phyloP scores from a whole-genome alignment of 2,329 filamentous ascomycete genomes.

The Hysterium pulicare region DNA sequence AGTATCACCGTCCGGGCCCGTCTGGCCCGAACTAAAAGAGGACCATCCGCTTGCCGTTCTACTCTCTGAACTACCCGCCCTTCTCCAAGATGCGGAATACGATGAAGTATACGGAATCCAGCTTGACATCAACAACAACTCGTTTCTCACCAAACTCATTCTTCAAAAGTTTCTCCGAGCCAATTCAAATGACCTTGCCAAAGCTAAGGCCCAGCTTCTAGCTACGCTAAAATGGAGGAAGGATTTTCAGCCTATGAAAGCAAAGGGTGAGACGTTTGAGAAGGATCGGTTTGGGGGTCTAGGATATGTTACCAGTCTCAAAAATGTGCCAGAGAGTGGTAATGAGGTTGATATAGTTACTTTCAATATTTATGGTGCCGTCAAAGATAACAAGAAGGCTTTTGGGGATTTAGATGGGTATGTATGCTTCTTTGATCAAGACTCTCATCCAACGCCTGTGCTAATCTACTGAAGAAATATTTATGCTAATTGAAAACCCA shows the following conservation, averaged over 20 bases:
- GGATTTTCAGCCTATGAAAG: slow-evolving; percentile 65
- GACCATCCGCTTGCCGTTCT: slow-evolving; percentile 53
- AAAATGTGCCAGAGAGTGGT: slow-evolving; percentile 50
- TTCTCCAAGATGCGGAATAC: slow-evolving; percentile 59
- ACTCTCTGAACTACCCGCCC: slow-evolving; percentile 55
- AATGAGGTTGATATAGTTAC: slow-evolving; percentile 67
- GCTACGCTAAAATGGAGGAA: slow-evolving; percentile 82
- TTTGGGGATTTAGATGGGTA: slow-evolving; percentile 82
- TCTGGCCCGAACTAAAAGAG: slow-evolving; percentile 35
- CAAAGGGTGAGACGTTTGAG: slow-evolving; percentile 61
- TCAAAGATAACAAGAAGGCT: slow-evolving; percentile 74
- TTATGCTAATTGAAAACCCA: slow-evolving; percentile 44
- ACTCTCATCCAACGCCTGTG: neutral
- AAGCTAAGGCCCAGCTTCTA: slow-evolving; percentile 73
- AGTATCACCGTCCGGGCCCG: slow-evolving; percentile 11
- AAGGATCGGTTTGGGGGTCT: slow-evolving; percentile 70
- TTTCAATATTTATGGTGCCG: slow-evolving; percentile 90
- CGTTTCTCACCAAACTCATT: slow-evolving; percentile 76
- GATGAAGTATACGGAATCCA: slow-evolving; percentile 84
- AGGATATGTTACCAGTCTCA: slow-evolving; percentile 76
- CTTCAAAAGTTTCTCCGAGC: slow-evolving; percentile 92
- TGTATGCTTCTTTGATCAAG: slow-evolving; percentile 6
- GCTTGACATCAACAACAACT: slow-evolving; percentile 46
- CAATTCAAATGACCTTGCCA: slow-evolving; percentile 71
- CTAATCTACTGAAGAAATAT: neutral